Evolutionary conservation across 2,329 filamentous ascomycete species (phyloP), one percentile per base, ranked within the genome.

Genomic region (Davidsoniella virescens): DNA sequence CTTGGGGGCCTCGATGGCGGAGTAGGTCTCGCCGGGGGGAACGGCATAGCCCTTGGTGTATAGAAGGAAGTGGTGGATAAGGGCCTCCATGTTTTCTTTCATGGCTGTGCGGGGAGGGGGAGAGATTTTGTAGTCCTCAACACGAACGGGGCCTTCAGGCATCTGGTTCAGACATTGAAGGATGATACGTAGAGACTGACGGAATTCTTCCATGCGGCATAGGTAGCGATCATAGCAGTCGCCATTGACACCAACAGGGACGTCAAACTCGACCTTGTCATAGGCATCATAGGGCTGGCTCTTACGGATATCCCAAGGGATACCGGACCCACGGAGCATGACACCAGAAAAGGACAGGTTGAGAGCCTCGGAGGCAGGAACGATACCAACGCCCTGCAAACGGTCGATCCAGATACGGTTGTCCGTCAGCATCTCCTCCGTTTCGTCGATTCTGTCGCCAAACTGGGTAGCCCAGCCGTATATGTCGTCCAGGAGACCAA

Each of bases 1-100:
- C 82, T 98, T 98, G 54, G 92, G 92, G n/a, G 93, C 92, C 73
- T 98, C 92, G 57, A 98, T 98, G 55, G 84, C 90, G 44, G 83
- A 88, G 74, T 98, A 98, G 5, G 92, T 98, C 74, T 98, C 92
- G 55, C 92, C 93, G 6, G 93, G 92, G 41, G 92, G 92, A 3
- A 98, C 92, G 42, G 87, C 78, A 68, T 98, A 98, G 53, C 92
- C 92, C 77, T 98, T 98, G 66, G 88, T 96, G 73, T 90, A 98
- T 49, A 98, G 80, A 57, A 98, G 71, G 76, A 98, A 98, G 73
- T 98, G 92, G 71, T 98, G 92, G 64, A 98, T 98, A 41, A 98
- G 78, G 38, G 92, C 88, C 71, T 98, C 92, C 93, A 98, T 98
- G 73, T 98, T 98, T 78, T 98, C 92, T 78, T 98, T 98, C 92